Conservation (phyloP, 225 moss, liverwort and hornwort genomes). For the Bryoerythrophyllum caledonicum region DNA sequence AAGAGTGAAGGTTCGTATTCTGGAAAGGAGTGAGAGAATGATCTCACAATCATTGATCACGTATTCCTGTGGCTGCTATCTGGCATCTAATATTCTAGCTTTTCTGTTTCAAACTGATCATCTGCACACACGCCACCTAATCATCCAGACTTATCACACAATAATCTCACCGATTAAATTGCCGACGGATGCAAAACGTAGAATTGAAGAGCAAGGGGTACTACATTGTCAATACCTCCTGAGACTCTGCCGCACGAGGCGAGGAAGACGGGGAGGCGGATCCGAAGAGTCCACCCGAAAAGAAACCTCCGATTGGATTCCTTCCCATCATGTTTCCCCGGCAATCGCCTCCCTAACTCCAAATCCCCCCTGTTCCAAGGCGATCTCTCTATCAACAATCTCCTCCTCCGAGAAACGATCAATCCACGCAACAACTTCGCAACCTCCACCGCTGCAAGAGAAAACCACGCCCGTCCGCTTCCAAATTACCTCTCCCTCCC, state of each 20-base stretch:
- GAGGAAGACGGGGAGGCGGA: constrained; percentile 45
- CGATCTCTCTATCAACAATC: not conserved
- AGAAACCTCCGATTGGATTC: constrained; percentile 48
- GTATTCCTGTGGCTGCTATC: constrained; percentile 23
- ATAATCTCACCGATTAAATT: constrained; percentile 23
- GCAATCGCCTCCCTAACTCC: constrained; percentile 14
- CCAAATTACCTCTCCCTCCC: constrained; percentile 18
- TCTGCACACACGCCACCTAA: constrained; percentile 42
- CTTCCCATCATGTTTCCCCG: constrained; percentile 46
- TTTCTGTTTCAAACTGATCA: constrained; percentile 28
- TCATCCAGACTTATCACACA: constrained; percentile 6
- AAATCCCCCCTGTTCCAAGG: constrained; percentile 22
- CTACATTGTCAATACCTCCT: constrained; percentile 49
- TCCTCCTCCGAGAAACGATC: not conserved
- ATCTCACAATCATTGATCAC: constrained; percentile 50
- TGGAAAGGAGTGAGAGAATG: constrained; percentile 10
- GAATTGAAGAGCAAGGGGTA: constrained; percentile 26
- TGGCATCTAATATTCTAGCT: constrained; percentile 35
- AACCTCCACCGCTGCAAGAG: constrained; percentile 3
- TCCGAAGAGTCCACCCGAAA: constrained; percentile 53
- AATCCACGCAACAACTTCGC: no score
- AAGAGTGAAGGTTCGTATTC: not conserved
- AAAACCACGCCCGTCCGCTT: not conserved
- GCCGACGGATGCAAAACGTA: not conserved
- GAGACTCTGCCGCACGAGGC: constrained; percentile 41